These are phyloP conservation scores for Vinca minor DNA, from an alignment of 257 asterid genomes.

Conservation along the genomic window DNA sequence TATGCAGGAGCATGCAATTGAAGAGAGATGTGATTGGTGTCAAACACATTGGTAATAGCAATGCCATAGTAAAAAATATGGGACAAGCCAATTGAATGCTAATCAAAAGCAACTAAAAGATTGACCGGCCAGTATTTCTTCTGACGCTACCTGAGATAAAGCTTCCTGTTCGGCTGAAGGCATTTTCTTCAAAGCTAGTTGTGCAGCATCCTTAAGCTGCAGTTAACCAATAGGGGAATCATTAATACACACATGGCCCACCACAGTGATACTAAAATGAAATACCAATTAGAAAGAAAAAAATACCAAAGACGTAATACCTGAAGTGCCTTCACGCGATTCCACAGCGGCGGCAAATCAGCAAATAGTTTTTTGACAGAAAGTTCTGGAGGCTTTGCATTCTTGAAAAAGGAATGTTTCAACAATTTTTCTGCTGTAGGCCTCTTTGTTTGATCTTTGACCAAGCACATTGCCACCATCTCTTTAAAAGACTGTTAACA, in stretches of 20 bases:
- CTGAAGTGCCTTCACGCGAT: slow-evolving; percentile 95
- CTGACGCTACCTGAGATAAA: slow-evolving; percentile 67
- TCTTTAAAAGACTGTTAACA: slow-evolving; percentile 86
- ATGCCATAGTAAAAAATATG: not conserved
- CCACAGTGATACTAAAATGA: not conserved
- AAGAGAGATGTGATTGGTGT: not conserved
- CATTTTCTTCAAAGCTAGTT: slow-evolving; percentile 87
- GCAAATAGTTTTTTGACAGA: slow-evolving; percentile 74
- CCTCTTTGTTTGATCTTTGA: slow-evolving; percentile 95
- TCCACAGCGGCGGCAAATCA: slow-evolving; percentile 83
- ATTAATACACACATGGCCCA: slow-evolving; percentile 15
- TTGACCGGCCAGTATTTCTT: not conserved
- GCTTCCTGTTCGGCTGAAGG: slow-evolving; percentile 97
- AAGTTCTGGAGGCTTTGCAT: slow-evolving; percentile 87
- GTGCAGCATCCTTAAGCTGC: slow-evolving; percentile 93
- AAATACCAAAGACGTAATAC: slow-evolving; percentile 29
- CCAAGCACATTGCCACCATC: slow-evolving; percentile 99
- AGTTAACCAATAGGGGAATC: slow-evolving; percentile 21
- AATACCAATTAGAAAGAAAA: no score
- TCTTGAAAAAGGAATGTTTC: slow-evolving; percentile 88
- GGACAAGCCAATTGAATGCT: not conserved
- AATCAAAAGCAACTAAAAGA: not conserved
- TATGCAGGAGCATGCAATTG: not conserved
- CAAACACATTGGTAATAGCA: not conserved
- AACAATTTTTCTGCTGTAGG: slow-evolving; percentile 93